Evolutionary conservation across 805 yeast genomes (phyloP), one percentile per base, ranked within the genome.

Genomic region (Candida khao-thaluensis): DNA sequence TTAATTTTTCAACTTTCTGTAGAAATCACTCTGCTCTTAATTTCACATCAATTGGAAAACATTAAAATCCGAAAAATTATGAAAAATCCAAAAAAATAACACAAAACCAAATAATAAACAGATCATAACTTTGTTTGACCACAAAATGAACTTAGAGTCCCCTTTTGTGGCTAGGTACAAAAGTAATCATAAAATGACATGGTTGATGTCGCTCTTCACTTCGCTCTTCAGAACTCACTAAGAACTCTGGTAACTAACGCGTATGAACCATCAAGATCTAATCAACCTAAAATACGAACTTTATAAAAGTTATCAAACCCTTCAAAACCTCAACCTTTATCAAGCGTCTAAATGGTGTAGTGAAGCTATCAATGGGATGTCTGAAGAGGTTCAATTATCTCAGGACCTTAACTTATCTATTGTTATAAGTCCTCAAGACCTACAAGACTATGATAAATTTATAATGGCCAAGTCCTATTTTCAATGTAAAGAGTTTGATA

Each of bases 321-420:
- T 31, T 9, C 35, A 31, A 1, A 74, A 76, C 23, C 64, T 86
- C 43, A 78, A 84, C 42, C 66, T 88, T 9, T 71, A 72, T 51
- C 80, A 79, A 37, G 81, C 89, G 0, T 78, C 95, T 3, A 86
- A 86, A 64, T 89, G 95, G 95, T 71, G 67, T 41, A 81, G 87
- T 2, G 96, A 88, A 52, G 95, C 95, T 1, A 64, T 84, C 15
- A 74, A 72, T 50, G 95, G 91, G 0, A 61, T 85, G 32, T 20
- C 25, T 18, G 26, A 20, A 8, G 35, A 31, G 5, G 14, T 31
- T 20, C 35, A 31, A 31, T 31, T 31, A 22, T 8, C 35, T 7
- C 27, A 12, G 14, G 35, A 31, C 20, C 17, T 31, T 7, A 31
- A 31, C 14, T 31, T 25, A 25, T n/a, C 37, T n/a, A 12, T 24